These are phyloP conservation scores for Fraxinus xanthoxyloides DNA, from an alignment of 305 asterid species.

Conservation along the genomic window DNA sequence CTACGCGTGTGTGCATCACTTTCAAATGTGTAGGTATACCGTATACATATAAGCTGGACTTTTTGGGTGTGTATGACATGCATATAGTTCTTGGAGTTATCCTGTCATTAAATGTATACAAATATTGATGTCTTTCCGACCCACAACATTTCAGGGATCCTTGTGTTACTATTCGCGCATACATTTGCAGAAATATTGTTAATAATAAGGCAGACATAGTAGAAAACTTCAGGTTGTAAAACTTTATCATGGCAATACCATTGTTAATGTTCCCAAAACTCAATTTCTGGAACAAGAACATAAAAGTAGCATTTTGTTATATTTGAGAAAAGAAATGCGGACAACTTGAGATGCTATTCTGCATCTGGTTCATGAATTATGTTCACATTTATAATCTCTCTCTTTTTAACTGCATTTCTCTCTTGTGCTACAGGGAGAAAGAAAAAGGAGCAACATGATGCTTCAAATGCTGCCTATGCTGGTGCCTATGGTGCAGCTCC, in stretches of 20 bases:
- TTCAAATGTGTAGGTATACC: neutral
- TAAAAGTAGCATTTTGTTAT: neutral
- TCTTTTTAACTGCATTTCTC: neutral
- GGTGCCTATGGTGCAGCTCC: slow-evolving; percentile 82
- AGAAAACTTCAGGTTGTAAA: neutral
- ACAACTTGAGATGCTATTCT: neutral
- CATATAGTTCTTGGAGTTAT: neutral
- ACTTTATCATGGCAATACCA: neutral
- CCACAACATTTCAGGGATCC: neutral
- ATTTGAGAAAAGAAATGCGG: neutral
- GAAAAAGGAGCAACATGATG: slow-evolving; percentile 85
- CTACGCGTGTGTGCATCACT: neutral
- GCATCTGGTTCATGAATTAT: neutral
- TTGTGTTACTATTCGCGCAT: neutral
- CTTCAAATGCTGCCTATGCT: slow-evolving; percentile 58
- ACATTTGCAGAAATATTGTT: neutral
- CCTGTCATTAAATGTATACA: neutral
- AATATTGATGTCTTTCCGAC: neutral
- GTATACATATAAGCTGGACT: neutral
- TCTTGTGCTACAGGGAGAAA: slow-evolving; percentile 59
- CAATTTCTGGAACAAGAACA: neutral
- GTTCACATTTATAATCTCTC: neutral
- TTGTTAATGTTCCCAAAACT: neutral
- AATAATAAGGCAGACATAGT: neutral
- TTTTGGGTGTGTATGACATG: neutral